Evolutionary conservation across 352 stramenopile species (phyloP).

Genomic region (Phytophthora citricola): DNA sequence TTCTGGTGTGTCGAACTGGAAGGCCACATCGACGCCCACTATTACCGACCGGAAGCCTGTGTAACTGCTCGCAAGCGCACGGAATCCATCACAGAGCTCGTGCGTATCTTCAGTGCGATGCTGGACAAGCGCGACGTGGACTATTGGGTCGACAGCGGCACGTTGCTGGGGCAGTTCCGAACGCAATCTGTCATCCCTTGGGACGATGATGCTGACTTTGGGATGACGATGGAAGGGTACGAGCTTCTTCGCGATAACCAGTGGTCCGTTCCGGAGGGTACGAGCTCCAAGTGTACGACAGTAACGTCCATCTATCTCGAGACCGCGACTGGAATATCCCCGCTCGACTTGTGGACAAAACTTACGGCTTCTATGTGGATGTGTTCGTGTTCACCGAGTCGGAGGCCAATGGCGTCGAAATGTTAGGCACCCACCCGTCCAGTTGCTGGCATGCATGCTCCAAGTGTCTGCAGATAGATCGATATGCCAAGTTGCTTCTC

Average conservation of each 20-base stretch:
- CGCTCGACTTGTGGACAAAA: conserved; percentile 60
- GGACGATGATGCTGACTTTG: conserved; percentile 67
- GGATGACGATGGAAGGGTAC: conserved; percentile 52
- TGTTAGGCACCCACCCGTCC: conserved; percentile 51
- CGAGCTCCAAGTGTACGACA: conserved; percentile 61
- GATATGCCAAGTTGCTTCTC: conserved; percentile 40
- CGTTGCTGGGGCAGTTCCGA: conserved; percentile 61
- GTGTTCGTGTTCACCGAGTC: conserved; percentile 65
- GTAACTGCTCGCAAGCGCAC: conserved; percentile 48
- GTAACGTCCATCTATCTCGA: conserved; percentile 35
- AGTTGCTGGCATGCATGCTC: conserved; percentile 53
- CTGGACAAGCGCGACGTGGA: conserved; percentile 51
- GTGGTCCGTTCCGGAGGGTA: conserved; percentile 40
- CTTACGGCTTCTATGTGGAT: conserved; percentile 71
- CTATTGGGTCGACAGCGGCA: conserved; percentile 78
- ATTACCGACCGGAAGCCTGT: conserved; percentile 44
- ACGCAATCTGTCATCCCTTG: conserved; percentile 57
- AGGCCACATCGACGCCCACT: conserved; percentile 48
- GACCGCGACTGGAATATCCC: conserved; percentile 65
- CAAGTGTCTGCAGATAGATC: conserved; percentile 48
- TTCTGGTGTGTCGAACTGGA: conserved; percentile 46
- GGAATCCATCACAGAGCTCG: conserved; percentile 44
- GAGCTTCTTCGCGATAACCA: conserved; percentile 39
- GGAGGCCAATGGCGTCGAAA: conserved; percentile 31
- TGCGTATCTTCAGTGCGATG: conserved; percentile 49